Evolutionary conservation across 73 alveolate species (phyloP).

Genomic region (Stentor roeselii): DNA sequence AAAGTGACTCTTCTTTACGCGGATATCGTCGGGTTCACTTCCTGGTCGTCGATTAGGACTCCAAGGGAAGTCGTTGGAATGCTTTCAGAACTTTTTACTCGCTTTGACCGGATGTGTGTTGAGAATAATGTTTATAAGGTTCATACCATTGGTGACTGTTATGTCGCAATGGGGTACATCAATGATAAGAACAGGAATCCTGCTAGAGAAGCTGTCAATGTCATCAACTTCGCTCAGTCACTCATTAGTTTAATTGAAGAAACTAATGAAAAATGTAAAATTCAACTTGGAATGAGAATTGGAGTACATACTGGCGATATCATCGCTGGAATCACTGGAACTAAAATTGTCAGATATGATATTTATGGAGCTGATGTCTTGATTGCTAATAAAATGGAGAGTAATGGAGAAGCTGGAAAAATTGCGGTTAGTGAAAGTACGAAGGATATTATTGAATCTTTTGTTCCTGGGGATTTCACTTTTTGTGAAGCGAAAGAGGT

Average conservation of each 20-base stretch:
- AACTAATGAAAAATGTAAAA: conserved; percentile 48
- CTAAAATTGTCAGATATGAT: conserved; percentile 59
- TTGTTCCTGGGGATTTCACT: neutral
- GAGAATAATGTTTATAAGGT: conserved; percentile 72
- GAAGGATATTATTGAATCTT: conserved; percentile 48
- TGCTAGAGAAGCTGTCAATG: conserved; percentile 65
- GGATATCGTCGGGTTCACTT: conserved; percentile 83
- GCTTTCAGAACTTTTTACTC: conserved; percentile 83
- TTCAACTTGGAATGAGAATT: conserved; percentile 38
- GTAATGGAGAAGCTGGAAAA: conserved; percentile 48
- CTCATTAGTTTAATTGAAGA: conserved; percentile 47
- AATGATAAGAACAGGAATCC: conserved; percentile 56
- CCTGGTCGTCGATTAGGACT: conserved; percentile 66
- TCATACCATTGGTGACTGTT: conserved; percentile 76
- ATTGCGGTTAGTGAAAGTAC: conserved; percentile 58
- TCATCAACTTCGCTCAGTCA: conserved; percentile 61
- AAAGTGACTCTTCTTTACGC: conserved; percentile 92
- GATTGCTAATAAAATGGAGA: conserved; percentile 68
- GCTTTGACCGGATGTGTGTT: conserved; percentile 89
- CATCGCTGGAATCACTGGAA: conserved; percentile 35
- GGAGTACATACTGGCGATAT: conserved; percentile 34
- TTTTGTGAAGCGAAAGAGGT: neutral
- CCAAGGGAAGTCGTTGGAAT: conserved; percentile 92
- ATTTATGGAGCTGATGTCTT: conserved; percentile 70
- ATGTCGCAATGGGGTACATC: conserved; percentile 67